Conservation (phyloP, 371 early-diverging fungal species). For the Pancytospora epiphaga region DNA sequence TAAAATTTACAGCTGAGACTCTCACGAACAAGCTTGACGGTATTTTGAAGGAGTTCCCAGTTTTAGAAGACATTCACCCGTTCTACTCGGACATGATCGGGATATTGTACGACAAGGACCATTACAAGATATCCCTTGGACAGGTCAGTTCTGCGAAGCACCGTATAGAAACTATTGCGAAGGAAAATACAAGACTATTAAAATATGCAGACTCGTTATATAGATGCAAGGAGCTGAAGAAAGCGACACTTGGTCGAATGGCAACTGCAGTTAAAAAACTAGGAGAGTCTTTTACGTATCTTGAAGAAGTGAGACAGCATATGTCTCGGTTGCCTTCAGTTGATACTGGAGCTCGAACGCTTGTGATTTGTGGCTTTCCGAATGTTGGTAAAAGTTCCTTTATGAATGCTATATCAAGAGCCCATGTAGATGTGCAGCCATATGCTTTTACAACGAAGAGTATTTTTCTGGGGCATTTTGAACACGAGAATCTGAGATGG, state of each 20-base stretch:
- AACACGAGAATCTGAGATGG: slow-evolving; percentile 97
- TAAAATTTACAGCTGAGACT: slow-evolving; percentile 82
- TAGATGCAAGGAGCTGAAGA: slow-evolving; percentile 96
- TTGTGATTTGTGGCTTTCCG: slow-evolving; percentile 97
- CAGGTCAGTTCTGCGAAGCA: slow-evolving; percentile 92
- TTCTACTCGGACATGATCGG: slow-evolving; percentile 99
- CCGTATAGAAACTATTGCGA: slow-evolving; percentile 82
- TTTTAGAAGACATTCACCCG: slow-evolving; percentile 97
- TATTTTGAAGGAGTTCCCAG: slow-evolving; percentile 90
- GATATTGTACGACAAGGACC: slow-evolving; percentile 98
- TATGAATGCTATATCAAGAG: slow-evolving; percentile 96
- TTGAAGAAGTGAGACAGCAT: slow-evolving; percentile 98
- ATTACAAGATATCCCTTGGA: slow-evolving; percentile 97
- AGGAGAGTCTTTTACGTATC: slow-evolving; percentile 85
- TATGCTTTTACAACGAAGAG: slow-evolving; percentile 99
- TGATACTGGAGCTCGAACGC: slow-evolving; percentile 92
- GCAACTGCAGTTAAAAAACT: slow-evolving; percentile 97
- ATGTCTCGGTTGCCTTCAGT: slow-evolving; percentile 88
- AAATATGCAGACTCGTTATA: slow-evolving; percentile 98
- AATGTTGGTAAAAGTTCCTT: slow-evolving; percentile 99
- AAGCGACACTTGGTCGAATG: slow-evolving; percentile 95
- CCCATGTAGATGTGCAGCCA: slow-evolving; percentile 98
- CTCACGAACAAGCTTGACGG: slow-evolving; percentile 84
- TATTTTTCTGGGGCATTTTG: slow-evolving; percentile 99
- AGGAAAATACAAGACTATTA: slow-evolving; percentile 86